These are phyloP conservation scores for Erysimum cheiri DNA, from an alignment of 441 rosid genomes.

Conservation along the genomic window DNA sequence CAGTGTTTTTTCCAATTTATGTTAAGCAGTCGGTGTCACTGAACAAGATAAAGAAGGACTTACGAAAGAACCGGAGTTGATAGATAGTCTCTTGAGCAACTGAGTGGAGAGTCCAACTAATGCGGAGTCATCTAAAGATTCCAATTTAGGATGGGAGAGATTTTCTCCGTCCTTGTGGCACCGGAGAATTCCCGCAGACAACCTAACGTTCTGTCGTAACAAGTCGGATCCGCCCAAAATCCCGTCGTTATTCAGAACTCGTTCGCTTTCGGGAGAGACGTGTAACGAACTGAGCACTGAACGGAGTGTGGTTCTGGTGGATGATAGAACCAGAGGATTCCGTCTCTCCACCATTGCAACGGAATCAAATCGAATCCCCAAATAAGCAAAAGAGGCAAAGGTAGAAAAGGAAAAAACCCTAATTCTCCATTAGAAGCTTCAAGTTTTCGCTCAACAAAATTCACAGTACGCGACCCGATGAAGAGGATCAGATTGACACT, in stretches of 20 bases:
- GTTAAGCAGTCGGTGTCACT: too few relatives aligned
- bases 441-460: not conserved
- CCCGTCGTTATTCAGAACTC: not conserved
- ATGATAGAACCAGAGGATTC: constrained; percentile 79
- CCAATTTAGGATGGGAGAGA: constrained; percentile 46
- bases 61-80: constrained; percentile 85
- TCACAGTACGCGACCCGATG: constrained; percentile 40
- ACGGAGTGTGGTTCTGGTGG: constrained; percentile 70
- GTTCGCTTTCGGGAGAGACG: constrained; percentile 29
- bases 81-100: constrained; percentile 66
- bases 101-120: constrained; percentile 71
- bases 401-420: constrained; percentile 3
- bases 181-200: constrained; percentile 79
- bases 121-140: constrained; percentile 66
- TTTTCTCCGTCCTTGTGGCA: constrained; percentile 45
- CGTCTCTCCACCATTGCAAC: constrained; percentile 71
- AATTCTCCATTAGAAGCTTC: constrained; percentile 11
- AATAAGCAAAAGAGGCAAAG: not conserved
- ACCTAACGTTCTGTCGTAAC: constrained; percentile 26
- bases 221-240: constrained; percentile 25
- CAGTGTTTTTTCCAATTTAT: not conserved
- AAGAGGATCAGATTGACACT: constrained; percentile 4
- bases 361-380: not conserved
- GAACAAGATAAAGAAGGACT: constrained; percentile 22
- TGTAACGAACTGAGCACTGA: constrained; percentile 57